phyloP scores from a whole-genome alignment of 2,329 filamentous ascomycete species.

The Pestalotiopsis sp. region DNA sequence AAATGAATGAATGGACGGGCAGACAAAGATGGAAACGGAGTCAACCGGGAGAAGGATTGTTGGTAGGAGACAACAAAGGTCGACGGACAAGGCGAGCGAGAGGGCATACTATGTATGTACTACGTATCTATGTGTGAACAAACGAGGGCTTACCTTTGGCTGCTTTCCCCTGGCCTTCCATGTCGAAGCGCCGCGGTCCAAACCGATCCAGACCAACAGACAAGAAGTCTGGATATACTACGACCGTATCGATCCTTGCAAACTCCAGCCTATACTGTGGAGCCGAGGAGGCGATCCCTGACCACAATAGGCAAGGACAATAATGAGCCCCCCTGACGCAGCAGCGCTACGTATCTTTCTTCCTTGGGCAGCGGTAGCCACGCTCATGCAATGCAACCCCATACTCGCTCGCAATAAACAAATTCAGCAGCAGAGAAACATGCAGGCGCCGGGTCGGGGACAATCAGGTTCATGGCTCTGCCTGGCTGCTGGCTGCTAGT shows the following conservation, averaged over 20 bases:
- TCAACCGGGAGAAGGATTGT: conserved; percentile 2
- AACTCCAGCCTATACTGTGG: not conserved
- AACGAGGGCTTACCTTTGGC: not conserved
- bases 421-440: not conserved
- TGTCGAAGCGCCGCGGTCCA: not conserved
- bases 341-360: not conserved
- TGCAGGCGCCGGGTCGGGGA: not conserved
- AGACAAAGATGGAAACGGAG: conserved; percentile 9
- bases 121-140: not conserved
- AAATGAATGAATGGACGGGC: conserved; percentile 3
- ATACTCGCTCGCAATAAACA: not conserved
- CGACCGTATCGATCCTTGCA: not conserved
- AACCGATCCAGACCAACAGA: not conserved
- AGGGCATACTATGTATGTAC: not conserved
- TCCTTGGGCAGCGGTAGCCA: not conserved
- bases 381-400: not conserved
- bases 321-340: not conserved
- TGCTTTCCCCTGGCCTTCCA: not conserved
- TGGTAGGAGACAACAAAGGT: not conserved
- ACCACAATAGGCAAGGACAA: not conserved
- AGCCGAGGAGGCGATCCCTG: not conserved
- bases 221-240: not conserved
- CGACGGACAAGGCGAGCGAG: not conserved
- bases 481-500: not conserved
- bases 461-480: not conserved